Base-by-base conservation (phyloP, 2,329 filamentous ascomycete species). In the Didymosphaeria variabile region DNA sequence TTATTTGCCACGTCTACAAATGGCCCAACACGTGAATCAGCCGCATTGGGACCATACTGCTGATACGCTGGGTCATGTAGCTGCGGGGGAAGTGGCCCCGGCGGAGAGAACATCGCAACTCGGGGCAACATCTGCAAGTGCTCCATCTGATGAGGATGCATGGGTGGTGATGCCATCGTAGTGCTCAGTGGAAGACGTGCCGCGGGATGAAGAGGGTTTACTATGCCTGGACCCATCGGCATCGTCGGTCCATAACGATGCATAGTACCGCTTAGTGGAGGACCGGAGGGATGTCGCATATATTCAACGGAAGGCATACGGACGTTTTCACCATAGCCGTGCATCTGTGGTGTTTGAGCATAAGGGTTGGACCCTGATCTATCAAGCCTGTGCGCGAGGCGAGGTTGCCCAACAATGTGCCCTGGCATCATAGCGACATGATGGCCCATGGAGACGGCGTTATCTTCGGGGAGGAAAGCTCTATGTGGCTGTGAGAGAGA, bases 1-100 rank as follows among this genome's bases (percentile, higher is more conserved):
- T 61, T 65, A 57, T 76, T 77, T 1, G 72, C 73, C 68, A 75
- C 66, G 40, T 78, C 70, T 2, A 63, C 66, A 53, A 77, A 72
- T 5, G 65, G 67, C 21, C 50, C 53, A 17, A 55, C 57, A 21
- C 67, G 61, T 15, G 58, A 38, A 17, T 34, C 50, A 23, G 53
- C 47, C 21, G 38, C 13, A 26, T 49, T 53, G 8, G 58, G 55
- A 40, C 45, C 53, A 12, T 70, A 66, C n/a, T 59, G 57, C 12
- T 60, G 45, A 38, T 67, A 69, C n/a, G 46, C 52, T 17, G 63
- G 63, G 23, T 59, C 58, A 56, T 68, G 65, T 13, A 59, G 54
- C 26, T 40, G 55, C 12, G 65, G 51, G 19, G 38, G 59, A 44
- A 58, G 51, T 29, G 59, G 56, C 21, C 49, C 61, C 36, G 61